Base-by-base conservation (phyloP, 495 filamentous ascomycete species). In the Penicillium antarcticum region DNA sequence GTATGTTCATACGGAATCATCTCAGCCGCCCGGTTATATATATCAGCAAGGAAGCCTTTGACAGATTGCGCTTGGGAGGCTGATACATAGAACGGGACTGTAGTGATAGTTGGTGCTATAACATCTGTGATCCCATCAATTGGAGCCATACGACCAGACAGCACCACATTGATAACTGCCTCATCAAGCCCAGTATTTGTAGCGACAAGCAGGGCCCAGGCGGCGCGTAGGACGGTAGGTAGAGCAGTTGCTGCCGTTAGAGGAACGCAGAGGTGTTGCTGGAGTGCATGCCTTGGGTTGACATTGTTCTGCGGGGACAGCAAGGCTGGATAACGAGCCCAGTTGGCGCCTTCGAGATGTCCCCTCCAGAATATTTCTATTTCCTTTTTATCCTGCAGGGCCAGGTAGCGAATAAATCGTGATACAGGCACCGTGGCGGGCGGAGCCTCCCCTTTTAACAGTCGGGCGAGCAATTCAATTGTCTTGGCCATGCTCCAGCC, bases 1-100 rank as follows among this genome's bases (percentile, higher is more conserved):
- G 71, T 62, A 31, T 85, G 79, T 58, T 87, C 75, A 53, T 75
- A 77, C 0, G 80, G 70, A 3, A 79, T 78, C 31, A 75, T 73
- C 0, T 58, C 66, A 5, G 72, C 56, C 5, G 72, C 62, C 31
- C 77, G 67, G 32, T 71, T 55, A 31, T 81, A 75, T 2, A 86
- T 66, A 0, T 60, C 29, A 21, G 67, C 58, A 9, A 84, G 62
- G 54, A 57, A 54, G 3, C 72, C 44, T n/a, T 48, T 32, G 24
- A 54, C 18, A 9, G 36, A 32, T n/a, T 37, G 17, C 7, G 55
- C 33, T 35, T 35, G 13, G 10, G 14, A 13, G 14, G 14, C 12
- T 6, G 12, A 14, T 13, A 56, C 14, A n/a, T 47, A 42, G 5
- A 59, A 14, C 18, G 59, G 59, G n/a, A 63, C 21, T 5, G 65